Base-by-base conservation (phyloP, 1,284 basidiomycete species). In the Cryptococcus wingfieldii region DNA sequence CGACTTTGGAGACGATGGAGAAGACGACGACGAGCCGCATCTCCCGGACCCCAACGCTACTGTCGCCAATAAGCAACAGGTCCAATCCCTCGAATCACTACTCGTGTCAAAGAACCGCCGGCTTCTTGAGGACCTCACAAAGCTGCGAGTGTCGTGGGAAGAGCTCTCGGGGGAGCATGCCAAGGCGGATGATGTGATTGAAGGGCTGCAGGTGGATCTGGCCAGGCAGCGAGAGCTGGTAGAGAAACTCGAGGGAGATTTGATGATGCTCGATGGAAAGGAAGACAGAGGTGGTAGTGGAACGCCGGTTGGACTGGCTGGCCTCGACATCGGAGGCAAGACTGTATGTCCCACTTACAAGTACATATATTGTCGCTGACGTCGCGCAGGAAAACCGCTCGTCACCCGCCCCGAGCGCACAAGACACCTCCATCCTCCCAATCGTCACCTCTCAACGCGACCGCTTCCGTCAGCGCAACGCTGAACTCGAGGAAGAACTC, bases 391-490 rank as follows among this genome's bases (percentile, higher is more conserved):
- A 71, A 18, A 68, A 65, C 9, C 53, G 65, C 39, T 53, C 63
- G 12, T 62, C 69, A 5, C 66, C 71, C 10, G 60, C 66, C 4
- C 47, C 54, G 3, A 43, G 56, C 16, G 25, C 59, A 19, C 62
- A 88, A 5, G 92, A 96, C 67, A 89, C 87, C 0, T 93, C 90
- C 0, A 96, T 96, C 64, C 77, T 97, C 14, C 92, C 92, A 0
- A 98, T 98, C 63, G 94, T 98, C 39, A 98, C 95, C 0, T 89
- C 88, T 62, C 96, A 99, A 74, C 83, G 94, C 55, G 95, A 98
- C 71, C 84, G 94, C 5, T 98, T 98, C 83, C 83, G 94, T 50
- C 89, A 92, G 71, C 84, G 95, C 16, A 98, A 98, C 70, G 88
- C 90, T 18, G 95, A 98, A 72, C 83, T 98, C 10, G 95, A 99